Base-by-base conservation (phyloP, 225 moss, liverwort and hornwort genomes). In the Marchantia polymorpha region DNA sequence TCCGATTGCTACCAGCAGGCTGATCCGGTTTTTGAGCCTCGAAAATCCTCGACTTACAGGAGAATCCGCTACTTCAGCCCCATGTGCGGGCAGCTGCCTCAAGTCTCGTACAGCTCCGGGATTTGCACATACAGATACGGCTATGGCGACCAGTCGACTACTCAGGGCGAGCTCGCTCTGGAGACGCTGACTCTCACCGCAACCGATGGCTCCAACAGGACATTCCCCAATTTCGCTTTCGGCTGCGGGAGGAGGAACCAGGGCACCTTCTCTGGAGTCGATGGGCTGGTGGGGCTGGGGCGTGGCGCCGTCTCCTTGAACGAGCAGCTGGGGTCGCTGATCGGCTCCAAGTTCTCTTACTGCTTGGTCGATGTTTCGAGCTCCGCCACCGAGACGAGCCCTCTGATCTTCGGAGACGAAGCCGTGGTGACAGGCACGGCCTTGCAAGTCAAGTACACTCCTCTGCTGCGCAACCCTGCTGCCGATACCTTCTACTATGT, bases 401-500 rank as follows among this genome's bases (percentile, higher is more conserved):
- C 84, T 7, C 51, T 84, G 20, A 17, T 81, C 12, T 84, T 84
- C 20, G 84, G 84, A 3, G 81, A 77, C 0, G 77, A 59, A 31
- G 59, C 77, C 1, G 67, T 77, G 1, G 22, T 69, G 0, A 72
- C 68, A n/a, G 59, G 52, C 12, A 3, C 11, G 3, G 75, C 69
- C 4, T 2, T 69, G 10, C 70, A 76, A 1, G 9, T 81, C 23
- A 27, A 84, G 74, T 84, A 80, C 81, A 84, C 84, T 25, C 84
- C 84, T 5, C 47, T 84, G 31, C 25, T 84, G 3, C 23, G 58
- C 47, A 81, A 81, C 29, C 31, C 55, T 12, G 10, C 26, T 10
- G 70, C 74, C 15, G 72, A 69, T 22, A 81, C 81, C 59, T 81
- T 84, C 81, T 84, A 84, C 77, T 84, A 84, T 67, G 81, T 84